Evolutionary conservation across 495 filamentous ascomycete species (phyloP), one percentile per base, ranked within the genome.

Genomic region (Cairneyella variabilis): DNA sequence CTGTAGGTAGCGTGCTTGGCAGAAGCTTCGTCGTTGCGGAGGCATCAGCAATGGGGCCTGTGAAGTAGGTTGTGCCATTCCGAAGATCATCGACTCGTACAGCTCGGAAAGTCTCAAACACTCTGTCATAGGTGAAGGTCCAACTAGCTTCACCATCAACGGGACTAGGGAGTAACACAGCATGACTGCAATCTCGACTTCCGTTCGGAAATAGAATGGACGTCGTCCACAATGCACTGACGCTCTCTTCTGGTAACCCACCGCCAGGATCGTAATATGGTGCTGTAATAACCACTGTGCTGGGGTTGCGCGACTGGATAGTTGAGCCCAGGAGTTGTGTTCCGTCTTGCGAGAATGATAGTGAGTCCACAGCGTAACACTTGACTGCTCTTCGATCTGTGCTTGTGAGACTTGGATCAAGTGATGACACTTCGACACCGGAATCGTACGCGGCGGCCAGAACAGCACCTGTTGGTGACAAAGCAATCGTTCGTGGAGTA

Each of bases 391-490:
- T 77, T 54, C 88, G 72, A 53, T 91, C 83, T 3, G 84, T 86
- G 17, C 80, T 72, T 16, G 84, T 58, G 40, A 16, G 30, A 36
- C 28, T 55, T 22, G 56, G 23, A 30, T 79, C 82, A 17, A 95
- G 67, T 5, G 90, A 85, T 41, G 90, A 83, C 1, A 96, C 87
- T 61, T 96, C 91, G 53, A 96, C 90, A 12, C 86, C 87, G 26
- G 87, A 86, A 59, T 88, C 82, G 70, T 89, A 95, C 10, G 89
- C 89, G n/a, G 90, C 83, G 20, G 90, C 91, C 53, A 96, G 72
- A 17, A 95, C 87, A 38, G 82, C 77, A 18, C 89, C 90, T 43
- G 83, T 85, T 1, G 90, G 90, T 1, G 89, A 91, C 21, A 96
- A 72, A 7, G 84, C 82, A 54, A 96, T 84, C 36, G 86, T 80